phyloP scores from a whole-genome alignment of 306 rosid species.

The Quillaja saponaria region DNA sequence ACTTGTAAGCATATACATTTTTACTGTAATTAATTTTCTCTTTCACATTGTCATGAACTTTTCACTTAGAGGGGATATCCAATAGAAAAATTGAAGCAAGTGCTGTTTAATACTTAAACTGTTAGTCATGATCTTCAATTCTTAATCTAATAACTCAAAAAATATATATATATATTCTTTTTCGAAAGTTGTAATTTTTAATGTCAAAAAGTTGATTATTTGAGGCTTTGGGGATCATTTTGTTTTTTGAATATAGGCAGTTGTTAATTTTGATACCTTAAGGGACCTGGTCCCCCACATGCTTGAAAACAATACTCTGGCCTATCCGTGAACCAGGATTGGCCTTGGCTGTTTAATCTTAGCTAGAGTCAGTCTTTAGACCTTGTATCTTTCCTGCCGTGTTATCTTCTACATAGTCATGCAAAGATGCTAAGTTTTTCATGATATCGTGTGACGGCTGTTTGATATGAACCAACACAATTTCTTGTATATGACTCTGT shows the following conservation, averaged over 20 bases:
- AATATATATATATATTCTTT: not conserved
- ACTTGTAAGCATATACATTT: not conserved
- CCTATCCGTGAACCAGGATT: not conserved
- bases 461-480: no score
- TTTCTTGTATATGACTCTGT: no score
- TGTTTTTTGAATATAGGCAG: not conserved
- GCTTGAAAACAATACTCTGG: not conserved
- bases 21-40: not conserved
- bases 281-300: not conserved
- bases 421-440: no score
- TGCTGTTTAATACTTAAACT: conserved; percentile 10
- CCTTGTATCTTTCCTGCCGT: not conserved
- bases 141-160: conserved; percentile 1
- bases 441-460: no score
- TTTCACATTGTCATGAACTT: not conserved
- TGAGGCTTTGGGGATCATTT: not conserved
- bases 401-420: no score
- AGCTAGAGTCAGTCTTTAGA: conserved; percentile 8
- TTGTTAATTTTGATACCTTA: not conserved
- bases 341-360: not conserved
- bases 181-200: conserved; percentile 5
- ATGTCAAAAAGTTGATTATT: not conserved
- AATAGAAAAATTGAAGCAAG: conserved; percentile 7
- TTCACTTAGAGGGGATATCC: not conserved
- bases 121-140: not conserved